These are phyloP conservation scores for Podila clonocystis DNA, from an alignment of 192 early-diverging fungal species.

Conservation along the genomic window DNA sequence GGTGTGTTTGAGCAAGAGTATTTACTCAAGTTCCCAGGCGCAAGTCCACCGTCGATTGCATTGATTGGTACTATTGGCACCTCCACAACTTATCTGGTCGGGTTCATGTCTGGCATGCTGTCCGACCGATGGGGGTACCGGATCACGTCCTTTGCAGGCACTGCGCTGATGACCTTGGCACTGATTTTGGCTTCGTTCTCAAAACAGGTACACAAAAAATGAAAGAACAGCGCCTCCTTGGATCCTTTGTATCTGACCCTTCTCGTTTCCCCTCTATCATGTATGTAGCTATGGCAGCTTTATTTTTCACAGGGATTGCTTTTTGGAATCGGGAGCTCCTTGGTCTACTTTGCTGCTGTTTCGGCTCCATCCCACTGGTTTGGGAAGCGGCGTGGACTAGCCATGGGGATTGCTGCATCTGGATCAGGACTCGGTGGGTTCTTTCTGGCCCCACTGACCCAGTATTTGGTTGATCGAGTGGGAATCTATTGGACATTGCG, in stretches of 20 bases:
- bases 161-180: constrained; percentile 38
- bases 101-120: constrained; percentile 15
- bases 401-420: constrained; percentile 76
- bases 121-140: constrained; percentile 58
- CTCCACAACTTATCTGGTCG: constrained; percentile 20
- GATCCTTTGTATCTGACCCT: neutral
- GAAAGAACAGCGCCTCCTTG: neutral
- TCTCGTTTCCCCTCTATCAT: neutral
- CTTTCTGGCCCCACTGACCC: constrained; percentile 59
- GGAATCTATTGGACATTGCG: constrained; percentile 73
- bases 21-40: constrained; percentile 1
- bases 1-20: constrained; percentile 38
- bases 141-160: constrained; percentile 53
- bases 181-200: constrained; percentile 58
- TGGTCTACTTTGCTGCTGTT: constrained; percentile 71
- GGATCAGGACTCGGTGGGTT: constrained; percentile 82
- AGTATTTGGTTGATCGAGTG: constrained; percentile 62
- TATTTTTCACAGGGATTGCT: constrained; percentile 78
- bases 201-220: constrained; percentile 21
- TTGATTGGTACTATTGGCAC: constrained; percentile 37
- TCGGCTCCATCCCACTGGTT: constrained; percentile 78
- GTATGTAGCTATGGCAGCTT: constrained; percentile 72
- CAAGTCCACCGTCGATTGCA: constrained; percentile 18
- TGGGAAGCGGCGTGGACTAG: constrained; percentile 66
- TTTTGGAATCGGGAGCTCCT: constrained; percentile 73